Evolutionary conservation across 148 eudicot species (phyloP).

Genomic region (Spergularia marina): DNA sequence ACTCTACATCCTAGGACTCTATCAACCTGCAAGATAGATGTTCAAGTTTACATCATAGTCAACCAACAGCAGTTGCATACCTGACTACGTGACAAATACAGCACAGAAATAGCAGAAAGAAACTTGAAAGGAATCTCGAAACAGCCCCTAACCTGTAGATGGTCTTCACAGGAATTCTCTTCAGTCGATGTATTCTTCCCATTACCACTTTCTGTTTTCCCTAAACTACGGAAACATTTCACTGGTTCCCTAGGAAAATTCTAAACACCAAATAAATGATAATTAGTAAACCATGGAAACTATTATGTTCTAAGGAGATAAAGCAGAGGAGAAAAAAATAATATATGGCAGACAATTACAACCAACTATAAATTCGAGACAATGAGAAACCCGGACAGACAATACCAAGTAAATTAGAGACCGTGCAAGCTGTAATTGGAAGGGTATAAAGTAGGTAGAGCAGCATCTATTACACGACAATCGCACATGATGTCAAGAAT

Average conservation of each 20-base stretch:
- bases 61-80: background rate
- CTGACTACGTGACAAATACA: background rate
- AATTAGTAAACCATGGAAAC: background rate
- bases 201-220: slow-evolving; percentile 26
- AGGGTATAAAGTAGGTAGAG: too few species aligned
- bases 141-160: slow-evolving; percentile 51
- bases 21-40: slow-evolving; percentile 62
- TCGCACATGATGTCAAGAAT: too few species aligned
- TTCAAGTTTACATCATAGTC: background rate
- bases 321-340: background rate
- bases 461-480: too few species aligned
- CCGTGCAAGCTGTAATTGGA: too few species aligned
- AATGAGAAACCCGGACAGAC: background rate
- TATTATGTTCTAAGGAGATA: background rate
- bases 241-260: slow-evolving; percentile 28
- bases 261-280: slow-evolving; percentile 29
- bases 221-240: slow-evolving; percentile 26
- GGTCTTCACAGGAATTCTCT: slow-evolving; percentile 33
- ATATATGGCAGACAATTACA: background rate
- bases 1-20: slow-evolving; percentile 87
- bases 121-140: background rate
- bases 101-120: background rate
- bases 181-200: slow-evolving; percentile 26
- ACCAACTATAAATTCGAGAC: background rate
- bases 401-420: too few species aligned